Base-by-base conservation (phyloP, 2,329 filamentous ascomycete genomes). In the Calonectria crousiana region DNA sequence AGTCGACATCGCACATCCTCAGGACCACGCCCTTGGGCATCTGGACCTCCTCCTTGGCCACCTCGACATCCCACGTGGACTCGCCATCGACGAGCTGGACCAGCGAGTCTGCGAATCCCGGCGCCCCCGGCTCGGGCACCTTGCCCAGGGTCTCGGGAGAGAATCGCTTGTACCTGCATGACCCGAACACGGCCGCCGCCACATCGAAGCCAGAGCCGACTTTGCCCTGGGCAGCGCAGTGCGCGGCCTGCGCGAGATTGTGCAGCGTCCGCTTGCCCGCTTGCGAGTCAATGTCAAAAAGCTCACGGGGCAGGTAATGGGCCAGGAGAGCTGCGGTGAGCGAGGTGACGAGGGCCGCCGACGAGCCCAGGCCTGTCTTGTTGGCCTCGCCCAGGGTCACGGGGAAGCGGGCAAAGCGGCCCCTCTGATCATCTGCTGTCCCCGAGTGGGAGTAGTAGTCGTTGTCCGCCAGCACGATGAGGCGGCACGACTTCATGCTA, bases 141-240 rank as follows among this genome's bases (percentile, higher is more conserved):
- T 84, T 85, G 67, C 89, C 87, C 1, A 99, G 89, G 16, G 98
- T 88, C 0, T 89, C 87, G 0, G 97, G 96, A 0, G 95, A 96
- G 87, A 99, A 99, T n/a, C 97, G 93, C 26, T 94, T 91, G 88
- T 99, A 99, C 14, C 94, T 88, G 83, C 95, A 98, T 20, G 95
- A 96, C 20, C 97, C 97, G 84, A 95, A 98, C 20, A 98, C 95
- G 23, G 97, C 97, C 32, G 94, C 93, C 0, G 96, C 97, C 67
- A 99, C 94, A 83, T 99, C 97, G 83, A 99, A 99, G 26, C 97
- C 97, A 0, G 94, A 97, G 65, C 97, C 97, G 23, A 99, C 93
- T 85, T 99, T 99, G 30, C 97, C 97, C 86, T 99, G 97, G 0
- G 97, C 97, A 1, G 96, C 95, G 83, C 96, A 98, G 86, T 99